Base-by-base conservation (phyloP, 305 asterid species). In the Salvia sclarea region DNA sequence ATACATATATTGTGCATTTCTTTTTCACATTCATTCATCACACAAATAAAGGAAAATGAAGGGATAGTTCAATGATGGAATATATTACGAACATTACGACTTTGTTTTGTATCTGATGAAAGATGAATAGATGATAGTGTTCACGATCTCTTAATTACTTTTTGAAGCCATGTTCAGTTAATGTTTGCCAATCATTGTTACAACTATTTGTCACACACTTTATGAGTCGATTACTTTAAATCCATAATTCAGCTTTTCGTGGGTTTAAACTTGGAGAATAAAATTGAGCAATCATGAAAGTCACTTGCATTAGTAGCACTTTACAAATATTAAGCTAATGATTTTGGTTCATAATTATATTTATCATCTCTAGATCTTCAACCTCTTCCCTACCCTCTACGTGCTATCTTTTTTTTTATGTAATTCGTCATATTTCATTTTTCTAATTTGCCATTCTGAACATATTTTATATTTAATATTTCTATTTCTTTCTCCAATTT, bases 131-230 rank as follows among this genome's bases (percentile, higher is more conserved):
- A 41, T 41, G 14, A 1, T 56, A 28, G n/a, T 31, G 14, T 37
- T 57, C 58, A 49, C 73, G 63, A 66, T 59, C 50, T 59, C 64
- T 30, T 40, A 4, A 40, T 25, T 56, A 52, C 65, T 61, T 68
- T 67, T 43, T 8, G 12, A 52, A 67, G 66, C 64, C 74, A 68
- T 68, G 74, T 68, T 74, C 56, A 22, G 54, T 50, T 67, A 40
- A 56, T 54, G 48, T 30, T 62, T 61, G 65, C 61, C 63, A 61
- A 75, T 75, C 71, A 75, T 75, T 74, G 53, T 61, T 55, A 16
- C 76, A 71, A 52, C 76, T 37, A 53, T 37, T 71, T 37, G 0
- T 28, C 45, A 31, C 59, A 8, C 33, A 14, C 30, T 44, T 44
- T 44, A 4, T 21, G 16, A 21, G 30, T 22, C 28, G 1, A 50